Conservation (phyloP, 805 yeast genomes). For the Kluyveromyces starmeri region DNA sequence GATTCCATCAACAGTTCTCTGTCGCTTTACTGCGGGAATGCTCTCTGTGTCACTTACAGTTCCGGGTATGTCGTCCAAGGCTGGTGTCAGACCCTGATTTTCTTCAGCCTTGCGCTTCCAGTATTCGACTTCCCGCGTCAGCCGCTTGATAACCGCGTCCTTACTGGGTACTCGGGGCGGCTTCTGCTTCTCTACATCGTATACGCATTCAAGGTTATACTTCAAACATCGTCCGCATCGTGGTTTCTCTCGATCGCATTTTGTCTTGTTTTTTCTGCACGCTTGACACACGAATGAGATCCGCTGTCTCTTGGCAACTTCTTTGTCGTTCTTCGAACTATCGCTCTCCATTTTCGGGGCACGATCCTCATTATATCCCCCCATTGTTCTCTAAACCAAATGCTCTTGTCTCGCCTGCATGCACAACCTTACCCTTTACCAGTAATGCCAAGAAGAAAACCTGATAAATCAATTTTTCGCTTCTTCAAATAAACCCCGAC, state of each 20-base stretch:
- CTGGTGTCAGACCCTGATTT: not conserved
- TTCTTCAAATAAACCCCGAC: no score
- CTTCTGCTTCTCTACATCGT: constrained; percentile 25
- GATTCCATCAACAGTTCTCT: not conserved
- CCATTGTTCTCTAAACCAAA: no score
- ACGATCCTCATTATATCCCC: no score
- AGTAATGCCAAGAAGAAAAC: no score
- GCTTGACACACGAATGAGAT: constrained; percentile 29
- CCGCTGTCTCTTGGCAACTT: constrained; percentile 21
- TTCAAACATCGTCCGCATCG: constrained; percentile 24
- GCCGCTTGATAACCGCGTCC: constrained; percentile 24
- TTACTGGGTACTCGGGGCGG: constrained; percentile 27
- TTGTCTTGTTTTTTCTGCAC: constrained; percentile 27
- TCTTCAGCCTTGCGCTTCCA: constrained; percentile 24
- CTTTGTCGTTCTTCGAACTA: not conserved
- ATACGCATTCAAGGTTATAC: constrained; percentile 21
- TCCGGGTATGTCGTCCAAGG: not conserved
- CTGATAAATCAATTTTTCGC: no score
- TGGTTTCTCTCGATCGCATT: constrained; percentile 29
- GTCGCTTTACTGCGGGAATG: not conserved
- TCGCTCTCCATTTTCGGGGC: not conserved
- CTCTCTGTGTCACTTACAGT: not conserved
- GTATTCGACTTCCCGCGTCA: constrained; percentile 25
- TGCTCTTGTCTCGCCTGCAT: no score
- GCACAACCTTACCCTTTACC: no score